Evolutionary conservation across 2,329 filamentous ascomycete genomes (phyloP).

Genomic region (Balansia obtecta): DNA sequence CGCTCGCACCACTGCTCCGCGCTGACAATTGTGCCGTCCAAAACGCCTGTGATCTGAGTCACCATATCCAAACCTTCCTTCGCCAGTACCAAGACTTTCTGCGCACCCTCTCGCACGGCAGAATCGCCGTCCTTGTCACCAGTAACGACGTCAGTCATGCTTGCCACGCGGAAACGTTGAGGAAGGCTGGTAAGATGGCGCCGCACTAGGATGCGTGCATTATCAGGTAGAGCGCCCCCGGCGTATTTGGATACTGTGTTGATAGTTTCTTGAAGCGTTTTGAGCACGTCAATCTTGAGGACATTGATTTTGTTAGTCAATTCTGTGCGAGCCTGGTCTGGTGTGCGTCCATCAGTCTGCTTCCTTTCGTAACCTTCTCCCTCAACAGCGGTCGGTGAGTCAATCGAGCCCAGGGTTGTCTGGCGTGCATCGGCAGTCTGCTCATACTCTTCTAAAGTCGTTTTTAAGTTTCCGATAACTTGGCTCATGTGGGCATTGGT

Average conservation of each 20-base stretch:
- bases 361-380: not conserved
- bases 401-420: constrained; percentile 7
- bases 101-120: constrained; percentile 43
- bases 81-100: constrained; percentile 72
- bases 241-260: constrained; percentile 80
- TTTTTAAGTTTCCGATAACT: constrained; percentile 61
- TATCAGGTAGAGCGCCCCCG: constrained; percentile 82
- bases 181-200: constrained; percentile 76
- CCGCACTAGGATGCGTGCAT: constrained; percentile 72
- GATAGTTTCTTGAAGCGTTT: constrained; percentile 69
- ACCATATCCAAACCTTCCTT: constrained; percentile 92
- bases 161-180: constrained; percentile 67
- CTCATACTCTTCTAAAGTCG: constrained; percentile 73
- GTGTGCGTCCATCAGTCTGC: constrained; percentile 8
- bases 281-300: constrained; percentile 59
- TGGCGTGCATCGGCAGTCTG: constrained; percentile 11
- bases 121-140: constrained; percentile 23
- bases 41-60: constrained; percentile 73
- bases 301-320: constrained; percentile 52
- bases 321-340: constrained; percentile 24
- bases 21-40: constrained; percentile 79
- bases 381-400: constrained; percentile 1
- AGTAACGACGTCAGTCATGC: constrained; percentile 25
- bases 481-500: constrained; percentile 72
- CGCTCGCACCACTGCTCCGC: constrained; percentile 86